These are phyloP conservation scores for Lodderomyces oxycetoniae DNA, from an alignment of 1,139 yeast genomes.

Conservation along the genomic window DNA sequence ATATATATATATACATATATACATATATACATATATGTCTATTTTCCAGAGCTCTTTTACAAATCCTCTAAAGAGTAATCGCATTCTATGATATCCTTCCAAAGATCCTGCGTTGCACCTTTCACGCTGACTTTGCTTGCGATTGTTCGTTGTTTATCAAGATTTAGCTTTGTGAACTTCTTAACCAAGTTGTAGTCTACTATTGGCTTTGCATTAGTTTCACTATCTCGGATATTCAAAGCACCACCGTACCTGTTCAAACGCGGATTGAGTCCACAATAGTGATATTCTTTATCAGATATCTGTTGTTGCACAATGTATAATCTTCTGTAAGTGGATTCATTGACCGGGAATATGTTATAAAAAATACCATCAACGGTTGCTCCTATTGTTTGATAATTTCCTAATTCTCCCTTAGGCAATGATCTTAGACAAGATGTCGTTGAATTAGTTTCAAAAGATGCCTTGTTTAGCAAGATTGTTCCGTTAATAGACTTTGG, in stretches of 20 bases:
- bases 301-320: slow-evolving; percentile 86
- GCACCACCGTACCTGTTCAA: slow-evolving; percentile 57
- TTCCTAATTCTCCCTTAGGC: slow-evolving; percentile 42
- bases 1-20: no score
- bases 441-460: slow-evolving; percentile 63
- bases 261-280: slow-evolving; percentile 78
- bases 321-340: slow-evolving; percentile 71
- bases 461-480: slow-evolving; percentile 61
- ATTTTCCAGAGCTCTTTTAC: no score
- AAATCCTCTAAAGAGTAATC: slow-evolving; percentile 33
- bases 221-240: slow-evolving; percentile 11
- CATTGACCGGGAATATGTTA: slow-evolving; percentile 71
- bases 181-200: slow-evolving; percentile 57
- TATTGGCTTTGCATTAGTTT: slow-evolving; percentile 47
- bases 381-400: slow-evolving; percentile 60
- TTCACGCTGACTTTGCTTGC: slow-evolving; percentile 56
- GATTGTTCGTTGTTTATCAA: slow-evolving; percentile 50
- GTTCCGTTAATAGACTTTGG: slow-evolving; percentile 80
- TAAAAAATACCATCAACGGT: slow-evolving; percentile 77
- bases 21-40: no score
- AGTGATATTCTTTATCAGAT: slow-evolving; percentile 67
- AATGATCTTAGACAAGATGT: slow-evolving; percentile 56
- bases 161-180: slow-evolving; percentile 50
- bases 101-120: slow-evolving; percentile 50
- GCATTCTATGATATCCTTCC: slow-evolving; percentile 62